These are phyloP conservation scores for Coemansia sp. DNA, from an alignment of 192 early-diverging fungal genomes.

Conservation along the genomic window DNA sequence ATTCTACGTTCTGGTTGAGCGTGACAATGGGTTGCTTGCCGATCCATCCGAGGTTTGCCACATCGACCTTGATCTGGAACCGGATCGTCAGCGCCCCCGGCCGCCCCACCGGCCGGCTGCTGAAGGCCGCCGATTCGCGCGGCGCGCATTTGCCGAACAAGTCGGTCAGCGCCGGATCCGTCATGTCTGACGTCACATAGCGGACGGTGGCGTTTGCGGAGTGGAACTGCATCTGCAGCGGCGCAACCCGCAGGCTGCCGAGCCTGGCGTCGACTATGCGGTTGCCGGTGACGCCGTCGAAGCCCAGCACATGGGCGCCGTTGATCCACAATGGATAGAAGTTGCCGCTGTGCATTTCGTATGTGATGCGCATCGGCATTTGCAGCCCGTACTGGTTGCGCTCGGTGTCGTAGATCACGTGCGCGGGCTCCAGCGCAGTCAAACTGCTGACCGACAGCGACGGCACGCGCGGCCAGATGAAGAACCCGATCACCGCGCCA, in stretches of 20 bases:
- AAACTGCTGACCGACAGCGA: constrained; percentile 39
- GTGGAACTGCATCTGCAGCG: constrained; percentile 39
- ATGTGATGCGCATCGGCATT: constrained; percentile 45
- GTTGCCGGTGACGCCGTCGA: constrained; percentile 44
- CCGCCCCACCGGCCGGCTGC: neutral
- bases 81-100: constrained; percentile 36
- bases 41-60: constrained; percentile 37
- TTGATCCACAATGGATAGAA: constrained; percentile 51
- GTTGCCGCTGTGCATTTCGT: constrained; percentile 51
- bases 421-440: constrained; percentile 20
- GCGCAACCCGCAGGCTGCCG: constrained; percentile 9
- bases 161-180: constrained; percentile 44
- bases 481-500: constrained; percentile 37
- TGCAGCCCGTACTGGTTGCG: constrained; percentile 31
- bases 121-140: neutral
- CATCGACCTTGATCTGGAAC: constrained; percentile 48
- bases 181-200: constrained; percentile 46
- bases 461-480: constrained; percentile 48
- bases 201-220: constrained; percentile 10
- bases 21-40: constrained; percentile 45
- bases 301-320: constrained; percentile 24
- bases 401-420: constrained; percentile 25
- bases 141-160: constrained; percentile 53
- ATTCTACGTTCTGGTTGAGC: constrained; percentile 47
- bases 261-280: constrained; percentile 35